Evolutionary conservation across 2,329 filamentous ascomycete genomes (phyloP), one percentile per base, ranked within the genome.

Genomic region (Cladophialophora chaetospira): DNA sequence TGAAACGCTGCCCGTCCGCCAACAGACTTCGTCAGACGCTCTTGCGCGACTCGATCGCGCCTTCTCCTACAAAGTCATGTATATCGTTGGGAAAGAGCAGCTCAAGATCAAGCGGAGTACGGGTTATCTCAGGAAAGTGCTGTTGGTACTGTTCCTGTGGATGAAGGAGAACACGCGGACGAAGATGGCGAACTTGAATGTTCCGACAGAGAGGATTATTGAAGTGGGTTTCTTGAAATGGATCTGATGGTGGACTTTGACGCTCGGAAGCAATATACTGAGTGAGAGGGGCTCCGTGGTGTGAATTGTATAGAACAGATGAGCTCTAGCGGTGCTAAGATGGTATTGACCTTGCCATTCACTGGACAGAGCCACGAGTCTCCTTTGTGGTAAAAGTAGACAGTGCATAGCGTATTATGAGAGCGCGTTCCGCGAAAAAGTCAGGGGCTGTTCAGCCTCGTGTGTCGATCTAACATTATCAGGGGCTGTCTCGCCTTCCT

Each of bases 21-120:
- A n/a, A n/a, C n/a, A n/a, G n/a, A 23, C 42, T 13, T 28, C 17
- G 11, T 35, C 33, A 5, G 28, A 47, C 8, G 52, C 70, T 13
- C 64, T 76, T 1, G 66, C 64, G 4, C 65, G 67, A 0, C 67
- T 81, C 1, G 71, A 79, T 29, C 64, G 66, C 6, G 78, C 79
- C 0, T 80, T 71, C 61, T 70, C 73, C 11, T 71, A 75, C 45
- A 72, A 80, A 52, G 74, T 82, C 0, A 68, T 82, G 1, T 82
- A 82, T 61, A 77, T 82, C 15, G 66, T 74, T 9, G 72, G 72
- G 17, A 74, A 72, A 52, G 73, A 74, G 50, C 71, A 75, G 58
- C 68, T 75, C 64, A 69, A 65, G 25, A 67, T 75, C 58, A 64
- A 65, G 10, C 53, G 59, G 8, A 64, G 59, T 5, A 69, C 66